Evolutionary conservation across 106 monocot species (phyloP).

Genomic region (Dendrobium officinale): DNA sequence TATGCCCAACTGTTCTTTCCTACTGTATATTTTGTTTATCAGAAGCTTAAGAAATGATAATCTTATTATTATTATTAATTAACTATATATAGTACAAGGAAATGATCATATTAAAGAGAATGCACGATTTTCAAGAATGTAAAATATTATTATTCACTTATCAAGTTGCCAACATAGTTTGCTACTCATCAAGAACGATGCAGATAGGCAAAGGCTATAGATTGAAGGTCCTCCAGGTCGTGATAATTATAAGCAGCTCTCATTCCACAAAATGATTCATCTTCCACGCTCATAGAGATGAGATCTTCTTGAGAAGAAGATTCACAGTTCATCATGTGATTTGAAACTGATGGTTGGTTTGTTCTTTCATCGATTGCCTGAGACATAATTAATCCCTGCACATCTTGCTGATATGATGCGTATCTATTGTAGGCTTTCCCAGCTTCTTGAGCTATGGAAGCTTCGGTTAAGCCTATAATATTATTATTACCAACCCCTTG

Average conservation of each 20-base stretch:
- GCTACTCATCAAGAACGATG: slow-evolving; percentile 6
- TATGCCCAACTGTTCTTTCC: too few species aligned
- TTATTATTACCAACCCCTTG: background rate
- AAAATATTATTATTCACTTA: background rate
- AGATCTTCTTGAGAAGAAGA: slow-evolving; percentile 21
- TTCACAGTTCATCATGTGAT: background rate
- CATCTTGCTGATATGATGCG: background rate
- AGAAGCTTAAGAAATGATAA: too few species aligned
- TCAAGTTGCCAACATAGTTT: background rate
- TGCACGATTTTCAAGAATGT: background rate
- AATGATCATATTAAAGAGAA: background rate
- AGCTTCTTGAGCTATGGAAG: background rate
- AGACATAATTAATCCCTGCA: background rate
- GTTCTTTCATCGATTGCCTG: background rate
- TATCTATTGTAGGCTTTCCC: background rate
- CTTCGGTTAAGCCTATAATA: background rate
- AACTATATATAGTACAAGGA: background rate
- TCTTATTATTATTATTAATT: background rate
- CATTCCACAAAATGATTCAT: slow-evolving; percentile 21
- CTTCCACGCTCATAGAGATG: slow-evolving; percentile 19
- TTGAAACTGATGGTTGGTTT: background rate
- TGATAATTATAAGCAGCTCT: background rate
- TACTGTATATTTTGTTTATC: too few species aligned
- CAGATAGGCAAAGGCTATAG: slow-evolving; percentile 17
- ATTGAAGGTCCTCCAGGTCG: slow-evolving; percentile 23